A percentile compares a stretch with the other conserved stretches of the same genome.
These are phyloP conservation scores for Nakaseomyces kungkrabaensis DNA, from an alignment of 1,139 yeast genomes.

Conservation along the genomic window DNA sequence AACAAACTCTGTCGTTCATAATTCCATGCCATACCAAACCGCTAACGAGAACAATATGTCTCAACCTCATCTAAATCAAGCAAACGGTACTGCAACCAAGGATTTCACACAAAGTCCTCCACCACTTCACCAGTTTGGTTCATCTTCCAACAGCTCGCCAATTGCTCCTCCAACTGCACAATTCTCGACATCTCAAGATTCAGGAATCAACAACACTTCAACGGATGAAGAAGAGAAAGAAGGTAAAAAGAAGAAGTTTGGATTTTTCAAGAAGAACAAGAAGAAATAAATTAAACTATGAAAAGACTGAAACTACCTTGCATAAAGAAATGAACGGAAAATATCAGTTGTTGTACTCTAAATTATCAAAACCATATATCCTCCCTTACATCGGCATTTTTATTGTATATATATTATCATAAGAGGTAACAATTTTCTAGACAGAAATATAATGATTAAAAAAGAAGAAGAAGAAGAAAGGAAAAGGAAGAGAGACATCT, in stretches of 20 bases:
- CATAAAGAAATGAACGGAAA: neutral
- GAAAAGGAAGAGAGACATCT: neutral
- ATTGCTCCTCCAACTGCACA: neutral
- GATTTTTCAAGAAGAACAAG: conserved; percentile 20
- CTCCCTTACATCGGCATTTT: neutral
- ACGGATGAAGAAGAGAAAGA: conserved; percentile 7
- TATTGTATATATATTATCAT: neutral
- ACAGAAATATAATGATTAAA: too few relatives aligned
- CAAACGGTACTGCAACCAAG: neutral
- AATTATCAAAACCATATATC: neutral
- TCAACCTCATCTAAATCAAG: conserved; percentile 4
- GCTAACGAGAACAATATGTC: neutral
- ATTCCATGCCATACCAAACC: conserved; percentile 10
- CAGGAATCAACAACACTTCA: neutral
- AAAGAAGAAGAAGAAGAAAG: neutral
- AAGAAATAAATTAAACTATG: conserved; percentile 10
- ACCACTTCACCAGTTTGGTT: conserved; percentile 1
- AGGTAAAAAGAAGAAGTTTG: conserved; percentile 23
- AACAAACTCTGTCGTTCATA: conserved; percentile 21
- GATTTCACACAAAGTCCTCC: conserved; percentile 4
- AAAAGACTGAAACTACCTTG: conserved; percentile 7
- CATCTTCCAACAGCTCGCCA: conserved; percentile 2
- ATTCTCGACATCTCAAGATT: conserved; percentile 1
- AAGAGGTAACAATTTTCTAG: neutral
- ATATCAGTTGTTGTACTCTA: neutral